Percentiles rank a stretch among this genome's conserved stretches.
Conservation (phyloP, 768 basidiomycete species). For the Coprinopsis cinerea region DNA sequence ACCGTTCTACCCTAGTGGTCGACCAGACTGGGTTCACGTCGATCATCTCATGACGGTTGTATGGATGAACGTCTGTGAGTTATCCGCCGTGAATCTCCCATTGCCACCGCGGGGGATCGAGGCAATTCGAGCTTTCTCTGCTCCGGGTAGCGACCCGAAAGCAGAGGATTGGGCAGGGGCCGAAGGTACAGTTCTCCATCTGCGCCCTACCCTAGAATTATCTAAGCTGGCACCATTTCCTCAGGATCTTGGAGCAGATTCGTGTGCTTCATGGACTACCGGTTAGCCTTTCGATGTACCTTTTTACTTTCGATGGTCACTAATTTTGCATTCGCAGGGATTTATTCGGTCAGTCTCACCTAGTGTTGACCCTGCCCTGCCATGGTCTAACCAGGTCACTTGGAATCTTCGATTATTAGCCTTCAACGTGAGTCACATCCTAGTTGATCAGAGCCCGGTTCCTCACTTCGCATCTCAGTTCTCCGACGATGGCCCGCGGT, state of each 20-base stretch:
- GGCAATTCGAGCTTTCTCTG: conserved; percentile 49
- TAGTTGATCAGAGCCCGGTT: neutral
- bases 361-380: neutral
- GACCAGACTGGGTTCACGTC: conserved; percentile 60
- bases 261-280: conserved; percentile 76
- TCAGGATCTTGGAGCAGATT: conserved; percentile 65
- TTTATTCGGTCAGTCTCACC: conserved; percentile 33
- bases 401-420: neutral
- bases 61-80: conserved; percentile 44
- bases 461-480: conserved; percentile 21
- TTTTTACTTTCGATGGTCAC: neutral
- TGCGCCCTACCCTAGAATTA: neutral
- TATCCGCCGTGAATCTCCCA: conserved; percentile 30
- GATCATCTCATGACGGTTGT: conserved; percentile 54
- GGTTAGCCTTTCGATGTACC: conserved; percentile 29
- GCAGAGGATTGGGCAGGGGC: conserved; percentile 67
- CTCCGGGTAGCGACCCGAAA: conserved; percentile 30
- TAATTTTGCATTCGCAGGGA: conserved; percentile 23
- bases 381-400: no score
- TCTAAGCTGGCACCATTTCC: neutral
- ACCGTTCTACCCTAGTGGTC: conserved; percentile 37
- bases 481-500: conserved; percentile 30
- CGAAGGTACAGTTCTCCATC: conserved; percentile 33
- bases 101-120: conserved; percentile 47
- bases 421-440: conserved; percentile 14